Conservation (phyloP, 495 filamentous ascomycete species). For the Filosporella fistucella region DNA sequence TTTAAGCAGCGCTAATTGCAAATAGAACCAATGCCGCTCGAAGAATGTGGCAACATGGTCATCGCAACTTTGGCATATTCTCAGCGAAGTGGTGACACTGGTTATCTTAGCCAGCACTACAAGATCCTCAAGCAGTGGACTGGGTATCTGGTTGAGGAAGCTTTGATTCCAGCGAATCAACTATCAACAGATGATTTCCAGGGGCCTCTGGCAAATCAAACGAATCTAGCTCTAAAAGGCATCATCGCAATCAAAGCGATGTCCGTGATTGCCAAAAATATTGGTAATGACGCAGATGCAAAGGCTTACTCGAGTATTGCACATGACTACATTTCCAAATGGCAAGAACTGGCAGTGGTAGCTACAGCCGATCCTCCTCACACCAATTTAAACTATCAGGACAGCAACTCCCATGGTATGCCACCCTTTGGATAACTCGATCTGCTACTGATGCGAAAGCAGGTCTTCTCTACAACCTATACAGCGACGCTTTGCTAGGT, state of each 20-base stretch:
- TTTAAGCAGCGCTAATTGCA: background rate
- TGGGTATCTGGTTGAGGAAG: slow-evolving; percentile 75
- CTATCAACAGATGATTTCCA: slow-evolving; percentile 94
- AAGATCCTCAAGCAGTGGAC: slow-evolving; percentile 82
- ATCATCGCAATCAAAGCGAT: slow-evolving; percentile 95
- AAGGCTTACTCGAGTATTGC: slow-evolving; percentile 63
- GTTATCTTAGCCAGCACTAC: slow-evolving; percentile 54
- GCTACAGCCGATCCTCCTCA: slow-evolving; percentile 58
- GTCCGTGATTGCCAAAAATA: slow-evolving; percentile 65
- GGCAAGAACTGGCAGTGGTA: slow-evolving; percentile 71
- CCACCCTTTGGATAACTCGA: background rate
- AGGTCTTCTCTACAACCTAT: slow-evolving; percentile 89
- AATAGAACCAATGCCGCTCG: slow-evolving; percentile 91
- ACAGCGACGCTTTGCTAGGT: slow-evolving; percentile 70
- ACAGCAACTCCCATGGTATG: slow-evolving; percentile 41
- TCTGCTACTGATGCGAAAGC: slow-evolving; percentile 41
- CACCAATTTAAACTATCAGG: slow-evolving; percentile 61
- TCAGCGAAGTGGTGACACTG: slow-evolving; percentile 37
- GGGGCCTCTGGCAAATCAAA: slow-evolving; percentile 83
- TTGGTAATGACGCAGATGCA: slow-evolving; percentile 55
- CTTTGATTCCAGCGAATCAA: slow-evolving; percentile 76
- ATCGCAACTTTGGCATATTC: slow-evolving; percentile 76
- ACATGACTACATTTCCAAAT: slow-evolving; percentile 67
- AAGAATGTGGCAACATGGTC: slow-evolving; percentile 94
- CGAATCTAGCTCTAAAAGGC: slow-evolving; percentile 90